These are phyloP conservation scores for Coffea eugenioides DNA, from an alignment of 257 asterid genomes.

Conservation along the genomic window DNA sequence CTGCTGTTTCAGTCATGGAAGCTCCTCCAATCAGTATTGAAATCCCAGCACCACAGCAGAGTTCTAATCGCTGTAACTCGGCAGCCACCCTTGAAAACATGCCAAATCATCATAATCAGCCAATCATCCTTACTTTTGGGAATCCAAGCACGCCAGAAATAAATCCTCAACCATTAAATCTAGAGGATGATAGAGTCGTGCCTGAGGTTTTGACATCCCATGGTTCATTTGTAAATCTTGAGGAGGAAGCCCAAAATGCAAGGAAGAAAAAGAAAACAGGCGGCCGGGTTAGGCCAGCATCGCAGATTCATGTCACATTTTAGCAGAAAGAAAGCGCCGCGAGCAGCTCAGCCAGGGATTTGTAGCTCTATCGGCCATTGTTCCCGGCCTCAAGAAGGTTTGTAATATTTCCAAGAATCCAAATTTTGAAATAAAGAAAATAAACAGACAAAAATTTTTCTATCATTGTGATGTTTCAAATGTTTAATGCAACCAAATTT, in stretches of 20 bases:
- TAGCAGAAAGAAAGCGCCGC: constrained; percentile 25
- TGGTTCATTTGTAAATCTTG: constrained; percentile 4
- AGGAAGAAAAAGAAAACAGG: constrained; percentile 4
- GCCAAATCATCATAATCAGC: not conserved
- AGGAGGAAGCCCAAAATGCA: not conserved
- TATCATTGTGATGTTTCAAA: too few relatives aligned
- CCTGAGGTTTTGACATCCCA: constrained; percentile 15
- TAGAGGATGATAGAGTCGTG: constrained; percentile 10
- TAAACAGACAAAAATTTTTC: too few relatives aligned
- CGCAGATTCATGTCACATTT: constrained; percentile 19
- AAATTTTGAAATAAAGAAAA: not conserved
- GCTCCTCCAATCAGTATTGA: not conserved
- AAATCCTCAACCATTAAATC: not conserved
- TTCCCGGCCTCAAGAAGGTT: constrained; percentile 36
- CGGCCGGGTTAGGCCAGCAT: constrained; percentile 4
- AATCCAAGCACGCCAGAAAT: not conserved
- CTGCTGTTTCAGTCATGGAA: constrained; percentile 1
- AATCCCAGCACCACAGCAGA: not conserved
- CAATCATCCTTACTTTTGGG: constrained; percentile 25
- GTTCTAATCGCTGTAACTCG: not conserved
- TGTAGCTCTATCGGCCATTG: constrained; percentile 18
- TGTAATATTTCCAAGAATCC: not conserved
- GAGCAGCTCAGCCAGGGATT: constrained; percentile 33
- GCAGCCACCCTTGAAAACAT: not conserved
- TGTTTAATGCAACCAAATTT: too few relatives aligned